phyloP scores from a whole-genome alignment of 78 protist species.

The Trichosphaerium sp. region DNA sequence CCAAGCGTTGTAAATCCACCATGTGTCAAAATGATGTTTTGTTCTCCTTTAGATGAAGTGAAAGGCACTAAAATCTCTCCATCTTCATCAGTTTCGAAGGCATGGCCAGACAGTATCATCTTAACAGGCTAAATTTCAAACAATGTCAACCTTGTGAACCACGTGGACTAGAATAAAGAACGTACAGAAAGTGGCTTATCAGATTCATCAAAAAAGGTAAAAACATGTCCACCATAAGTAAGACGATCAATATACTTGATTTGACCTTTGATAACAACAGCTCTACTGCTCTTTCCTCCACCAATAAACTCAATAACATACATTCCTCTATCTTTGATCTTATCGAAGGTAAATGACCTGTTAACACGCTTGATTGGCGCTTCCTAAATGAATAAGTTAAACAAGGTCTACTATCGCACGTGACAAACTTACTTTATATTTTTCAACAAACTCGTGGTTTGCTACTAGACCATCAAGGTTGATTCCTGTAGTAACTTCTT shows the following conservation, averaged over 20 bases:
- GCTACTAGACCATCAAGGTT: conserved; percentile 45
- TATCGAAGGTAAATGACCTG: conserved; percentile 10
- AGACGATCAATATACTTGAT: not conserved
- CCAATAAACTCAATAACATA: conserved; percentile 41
- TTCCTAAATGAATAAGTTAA: too few species aligned
- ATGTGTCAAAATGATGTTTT: not conserved
- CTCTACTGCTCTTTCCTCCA: conserved; percentile 26
- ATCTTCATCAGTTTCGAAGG: conserved; percentile 13
- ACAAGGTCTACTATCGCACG: too few species aligned
- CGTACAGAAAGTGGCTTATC: too few species aligned
- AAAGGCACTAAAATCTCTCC: conserved; percentile 42
- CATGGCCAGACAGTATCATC: conserved; percentile 4
- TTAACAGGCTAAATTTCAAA: conserved; percentile 19
- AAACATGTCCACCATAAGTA: conserved; percentile 2
- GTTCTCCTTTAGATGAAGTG: not conserved
- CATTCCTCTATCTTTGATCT: conserved; percentile 24
- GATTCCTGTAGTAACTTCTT: not conserved
- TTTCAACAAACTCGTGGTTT: not conserved
- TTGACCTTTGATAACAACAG: conserved; percentile 22
- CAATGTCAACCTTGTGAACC: too few species aligned
- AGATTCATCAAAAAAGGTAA: conserved; percentile 27
- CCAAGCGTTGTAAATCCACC: conserved; percentile 12
- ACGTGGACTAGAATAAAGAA: too few species aligned
- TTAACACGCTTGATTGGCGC: conserved; percentile 9
- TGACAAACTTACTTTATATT: conserved; percentile 4